Percentiles rank a stretch among this genome's conserved stretches.
These are phyloP conservation scores for Clavariopsis aquatica DNA, from an alignment of 495 filamentous ascomycete species.

Conservation along the genomic window DNA sequence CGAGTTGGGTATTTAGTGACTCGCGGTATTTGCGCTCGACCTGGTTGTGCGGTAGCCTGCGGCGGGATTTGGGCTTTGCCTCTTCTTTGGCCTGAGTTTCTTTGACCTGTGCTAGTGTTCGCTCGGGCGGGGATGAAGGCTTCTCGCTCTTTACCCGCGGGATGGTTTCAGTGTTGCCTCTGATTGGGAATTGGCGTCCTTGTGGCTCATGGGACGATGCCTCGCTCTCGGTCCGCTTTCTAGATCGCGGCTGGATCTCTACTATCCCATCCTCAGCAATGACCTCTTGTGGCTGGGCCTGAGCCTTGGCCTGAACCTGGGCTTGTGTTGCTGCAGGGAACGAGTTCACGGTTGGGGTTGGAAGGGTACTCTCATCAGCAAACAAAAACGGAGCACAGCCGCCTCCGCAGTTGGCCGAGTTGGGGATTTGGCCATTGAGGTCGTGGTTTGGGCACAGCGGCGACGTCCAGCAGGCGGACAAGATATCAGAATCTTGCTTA, in stretches of 20 bases:
- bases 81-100: constrained; percentile 6
- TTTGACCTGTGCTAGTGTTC: neutral
- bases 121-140: constrained; percentile 20
- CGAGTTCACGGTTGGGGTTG: constrained; percentile 21
- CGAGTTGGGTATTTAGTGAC: constrained; percentile 40
- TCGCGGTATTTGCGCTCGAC: constrained; percentile 43
- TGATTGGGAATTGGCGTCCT: constrained; percentile 30
- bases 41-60: constrained; percentile 41
- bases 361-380: constrained; percentile 25
- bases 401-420: constrained; percentile 36
- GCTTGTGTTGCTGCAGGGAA: neutral
- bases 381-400: constrained; percentile 40
- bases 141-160: constrained; percentile 23
- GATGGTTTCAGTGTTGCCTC: constrained; percentile 6
- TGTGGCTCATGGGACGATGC: constrained; percentile 24
- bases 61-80: constrained; percentile 29
- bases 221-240: constrained; percentile 38
- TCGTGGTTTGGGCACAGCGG: constrained; percentile 40
- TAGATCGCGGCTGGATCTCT: constrained; percentile 33
- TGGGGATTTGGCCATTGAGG: constrained; percentile 35
- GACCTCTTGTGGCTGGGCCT: constrained; percentile 14
- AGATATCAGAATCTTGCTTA: constrained; percentile 29
- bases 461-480: constrained; percentile 41
- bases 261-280: constrained; percentile 35
- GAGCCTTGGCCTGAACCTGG: constrained; percentile 4